A percentile compares a stretch with the other conserved stretches of the same genome.
Conservation (phyloP, 1,139 yeast genomes). For the Suhomyces atakaporum region DNA sequence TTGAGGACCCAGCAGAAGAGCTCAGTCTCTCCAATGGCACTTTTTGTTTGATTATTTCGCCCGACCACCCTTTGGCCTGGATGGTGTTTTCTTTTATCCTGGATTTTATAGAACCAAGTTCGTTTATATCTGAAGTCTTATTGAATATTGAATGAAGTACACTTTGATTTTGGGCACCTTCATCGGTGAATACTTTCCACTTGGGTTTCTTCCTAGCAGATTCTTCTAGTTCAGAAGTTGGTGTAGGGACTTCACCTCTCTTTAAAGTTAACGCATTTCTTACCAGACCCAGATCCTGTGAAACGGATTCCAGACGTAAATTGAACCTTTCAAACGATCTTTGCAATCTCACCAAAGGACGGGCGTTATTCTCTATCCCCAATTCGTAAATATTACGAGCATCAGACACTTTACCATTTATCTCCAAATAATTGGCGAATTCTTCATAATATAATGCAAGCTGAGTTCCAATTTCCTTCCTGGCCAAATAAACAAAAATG, state of each 20-base stretch:
- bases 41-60: constrained; percentile 54
- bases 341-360: constrained; percentile 60
- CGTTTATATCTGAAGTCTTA: constrained; percentile 21
- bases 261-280: constrained; percentile 29
- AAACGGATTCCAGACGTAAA: constrained; percentile 24
- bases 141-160: constrained; percentile 36
- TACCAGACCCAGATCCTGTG: constrained; percentile 1
- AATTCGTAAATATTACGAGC: constrained; percentile 64
- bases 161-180: constrained; percentile 21
- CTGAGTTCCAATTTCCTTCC: constrained; percentile 69
- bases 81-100: constrained; percentile 67
- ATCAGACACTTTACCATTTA: constrained; percentile 50
- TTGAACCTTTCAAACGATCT: constrained; percentile 52
- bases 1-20: constrained; percentile 14
- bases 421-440: constrained; percentile 69
- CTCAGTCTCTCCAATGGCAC: constrained; percentile 12
- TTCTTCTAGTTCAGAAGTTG: constrained; percentile 2
- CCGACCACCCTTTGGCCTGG: constrained; percentile 65
- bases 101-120: constrained; percentile 51
- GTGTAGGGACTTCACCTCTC: constrained; percentile 24
- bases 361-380: constrained; percentile 63
- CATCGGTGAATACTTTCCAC: constrained; percentile 35
- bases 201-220: constrained; percentile 24
- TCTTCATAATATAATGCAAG: constrained; percentile 78
- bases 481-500: constrained; percentile 69